Percentiles rank a stretch among this genome's conserved stretches.
These are phyloP conservation scores for Daldinia bambusicola DNA, from an alignment of 495 filamentous ascomycete species.

Conservation along the genomic window DNA sequence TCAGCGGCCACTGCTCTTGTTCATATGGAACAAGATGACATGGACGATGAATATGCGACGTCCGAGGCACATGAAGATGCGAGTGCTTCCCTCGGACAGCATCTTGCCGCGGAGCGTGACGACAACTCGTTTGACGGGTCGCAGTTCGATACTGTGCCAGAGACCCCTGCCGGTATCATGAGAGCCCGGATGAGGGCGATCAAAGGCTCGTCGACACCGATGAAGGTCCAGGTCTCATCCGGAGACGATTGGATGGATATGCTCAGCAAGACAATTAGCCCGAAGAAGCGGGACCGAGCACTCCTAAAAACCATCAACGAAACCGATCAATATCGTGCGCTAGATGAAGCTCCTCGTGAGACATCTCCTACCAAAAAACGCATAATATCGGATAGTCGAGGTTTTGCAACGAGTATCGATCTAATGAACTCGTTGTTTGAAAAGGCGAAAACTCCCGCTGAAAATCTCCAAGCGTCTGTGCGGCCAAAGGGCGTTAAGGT, in stretches of 20 bases:
- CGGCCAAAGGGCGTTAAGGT: conserved; percentile 61
- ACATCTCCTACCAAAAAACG: conserved; percentile 44
- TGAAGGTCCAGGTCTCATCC: conserved; percentile 66
- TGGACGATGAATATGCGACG: conserved; percentile 76
- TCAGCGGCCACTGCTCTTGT: conserved; percentile 74
- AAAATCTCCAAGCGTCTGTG: conserved; percentile 52
- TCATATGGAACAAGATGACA: conserved; percentile 70
- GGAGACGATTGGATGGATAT: conserved; percentile 88
- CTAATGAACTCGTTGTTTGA: conserved; percentile 91
- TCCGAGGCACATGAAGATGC: conserved; percentile 81
- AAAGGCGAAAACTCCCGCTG: conserved; percentile 62
- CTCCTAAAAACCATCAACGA: conserved; percentile 61
- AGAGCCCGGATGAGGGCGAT: conserved; percentile 65
- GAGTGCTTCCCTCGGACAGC: conserved; percentile 73
- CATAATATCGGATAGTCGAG: conserved; percentile 60
- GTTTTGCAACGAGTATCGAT: conserved; percentile 83
- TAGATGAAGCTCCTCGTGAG: conserved; percentile 48
- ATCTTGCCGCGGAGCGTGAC: conserved; percentile 73
- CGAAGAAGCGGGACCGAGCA: conserved; percentile 82
- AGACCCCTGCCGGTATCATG: conserved; percentile 64
- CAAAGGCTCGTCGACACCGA: conserved; percentile 67
- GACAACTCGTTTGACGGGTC: conserved; percentile 53
- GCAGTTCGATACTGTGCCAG: conserved; percentile 50
- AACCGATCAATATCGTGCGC: conserved; percentile 43
- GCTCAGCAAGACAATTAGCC: conserved; percentile 89